Percentiles rank a stretch among this genome's conserved stretches.
These are phyloP conservation scores for Solanum gracilifrons DNA, from an alignment of 257 asterid genomes.

Conservation along the genomic window DNA sequence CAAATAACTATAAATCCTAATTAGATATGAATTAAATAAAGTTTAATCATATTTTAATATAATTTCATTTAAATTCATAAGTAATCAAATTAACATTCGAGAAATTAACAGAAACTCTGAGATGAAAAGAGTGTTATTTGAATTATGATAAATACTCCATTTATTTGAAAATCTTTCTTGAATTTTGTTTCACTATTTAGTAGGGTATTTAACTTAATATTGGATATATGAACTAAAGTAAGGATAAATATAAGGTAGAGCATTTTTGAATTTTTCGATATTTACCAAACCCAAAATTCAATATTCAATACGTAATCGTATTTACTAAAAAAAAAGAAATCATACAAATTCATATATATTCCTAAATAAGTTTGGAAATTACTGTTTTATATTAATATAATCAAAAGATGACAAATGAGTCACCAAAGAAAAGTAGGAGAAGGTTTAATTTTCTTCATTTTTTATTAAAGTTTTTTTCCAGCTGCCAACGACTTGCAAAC, in stretches of 20 bases:
- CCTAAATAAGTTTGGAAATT: neutral
- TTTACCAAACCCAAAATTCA: neutral
- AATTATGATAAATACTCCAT: neutral
- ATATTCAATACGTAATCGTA: too few relatives aligned
- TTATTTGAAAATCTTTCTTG: neutral
- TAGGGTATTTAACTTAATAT: neutral
- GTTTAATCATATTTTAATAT: neutral
- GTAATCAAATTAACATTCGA: neutral
- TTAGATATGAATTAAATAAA: neutral
- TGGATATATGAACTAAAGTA: neutral
- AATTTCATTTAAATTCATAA: too few relatives aligned
- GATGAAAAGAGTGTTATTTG: neutral
- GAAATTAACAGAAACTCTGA: neutral
- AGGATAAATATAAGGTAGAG: neutral
- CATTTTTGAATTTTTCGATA: neutral
- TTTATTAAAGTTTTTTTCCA: neutral
- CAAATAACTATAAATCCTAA: neutral
- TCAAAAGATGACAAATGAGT: neutral
- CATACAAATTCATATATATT: neutral
- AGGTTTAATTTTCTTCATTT: neutral
- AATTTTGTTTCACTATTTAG: neutral
- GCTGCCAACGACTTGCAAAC: neutral
- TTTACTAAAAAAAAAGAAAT: too few relatives aligned
- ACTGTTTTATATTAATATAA: too few relatives aligned
- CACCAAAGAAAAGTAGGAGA: neutral